Evolutionary conservation across 371 early-diverging fungal species (phyloP), one percentile per base, ranked within the genome.

Genomic region (Gilbertella persicaria): DNA sequence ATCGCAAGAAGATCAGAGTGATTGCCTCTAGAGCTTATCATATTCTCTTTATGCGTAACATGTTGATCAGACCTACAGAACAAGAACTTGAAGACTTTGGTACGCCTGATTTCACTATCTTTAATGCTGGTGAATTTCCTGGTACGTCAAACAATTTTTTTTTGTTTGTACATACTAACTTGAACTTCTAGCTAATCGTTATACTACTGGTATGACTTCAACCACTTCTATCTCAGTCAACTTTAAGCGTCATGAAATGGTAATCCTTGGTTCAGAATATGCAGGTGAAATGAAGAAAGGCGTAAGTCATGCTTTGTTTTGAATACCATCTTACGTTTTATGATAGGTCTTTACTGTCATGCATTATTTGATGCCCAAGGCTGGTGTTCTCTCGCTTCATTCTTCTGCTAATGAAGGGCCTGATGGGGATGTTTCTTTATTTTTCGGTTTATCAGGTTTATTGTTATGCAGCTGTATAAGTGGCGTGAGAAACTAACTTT

Each of bases 201-300:
- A 89, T 80, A 96, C 96, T 53, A 91, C 89, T 23, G 98, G 98
- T 45, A 96, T 98, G 96, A 95, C 96, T 46, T 93, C 93, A 36
- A 85, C 88, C 58, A 98, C 98, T 44, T 89, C 90, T 29, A 88
- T 98, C 44, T 82, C 94, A 16, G 78, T 98, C 72, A 90, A 91
- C 82, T 98, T 98, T 63, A 86, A 88, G 50, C 79, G 82, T 43
- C 63, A 62, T 12, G 86, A 86, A 60, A 81, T 87, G 82, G 95
- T 98, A 47, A 96, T 98, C 56, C 85, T 98, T 36, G 98, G 98
- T 48, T 94, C 96, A 54, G 92, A 95, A 70, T 98, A 98, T 63
- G 98, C 98, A 40, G 98, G 98, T 57, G 98, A 98, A 80, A 98
- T 98, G 98, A 98, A 97, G 82, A 97, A 97, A 85, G 98, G 98